Percentiles rank a stretch among this genome's conserved stretches.
Evolutionary conservation across 163 green algal species (phyloP).

Genomic region (Picocystis sp.): DNA sequence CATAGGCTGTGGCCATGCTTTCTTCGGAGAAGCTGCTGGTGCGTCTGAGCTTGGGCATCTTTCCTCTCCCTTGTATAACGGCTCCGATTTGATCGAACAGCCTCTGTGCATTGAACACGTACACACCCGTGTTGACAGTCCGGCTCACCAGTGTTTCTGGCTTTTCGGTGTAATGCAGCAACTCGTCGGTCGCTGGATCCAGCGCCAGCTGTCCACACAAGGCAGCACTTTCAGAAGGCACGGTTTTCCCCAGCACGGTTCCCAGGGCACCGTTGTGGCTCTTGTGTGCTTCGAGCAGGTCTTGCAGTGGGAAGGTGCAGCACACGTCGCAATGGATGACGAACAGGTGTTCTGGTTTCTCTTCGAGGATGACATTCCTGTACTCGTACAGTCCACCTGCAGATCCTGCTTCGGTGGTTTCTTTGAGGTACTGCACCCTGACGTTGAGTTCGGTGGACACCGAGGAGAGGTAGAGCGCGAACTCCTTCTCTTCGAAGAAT

Average conservation of each 20-base stretch:
- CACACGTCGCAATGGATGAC: slow-evolving; percentile 29
- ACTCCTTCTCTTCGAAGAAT: slow-evolving; percentile 29
- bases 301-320: slow-evolving; percentile 20
- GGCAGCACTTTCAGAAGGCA: slow-evolving; percentile 9
- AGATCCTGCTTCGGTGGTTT: slow-evolving; percentile 17
- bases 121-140: slow-evolving; percentile 26
- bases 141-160: slow-evolving; percentile 26
- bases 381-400: slow-evolving; percentile 20
- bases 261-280: slow-evolving; percentile 12
- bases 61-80: slow-evolving; percentile 3
- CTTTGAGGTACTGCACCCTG: slow-evolving; percentile 17
- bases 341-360: slow-evolving; percentile 20
- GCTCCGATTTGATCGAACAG: slow-evolving; percentile 18
- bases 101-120: slow-evolving; percentile 17
- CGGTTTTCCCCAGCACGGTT: slow-evolving; percentile 17
- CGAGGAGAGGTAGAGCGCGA: slow-evolving; percentile 14
- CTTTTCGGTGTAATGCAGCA: slow-evolving; percentile 29
- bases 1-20: too few species aligned
- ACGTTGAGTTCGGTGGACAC: slow-evolving; percentile 18
- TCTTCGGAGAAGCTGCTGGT: too few species aligned
- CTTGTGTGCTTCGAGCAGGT: slow-evolving; percentile 22
- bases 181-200: slow-evolving; percentile 13
- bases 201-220: slow-evolving; percentile 19
- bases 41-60: slow-evolving; percentile 2
- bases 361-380: slow-evolving; percentile 17